phyloP scores from a whole-genome alignment of 108 stramenopile genomes.

The Skeletonema costatum region DNA sequence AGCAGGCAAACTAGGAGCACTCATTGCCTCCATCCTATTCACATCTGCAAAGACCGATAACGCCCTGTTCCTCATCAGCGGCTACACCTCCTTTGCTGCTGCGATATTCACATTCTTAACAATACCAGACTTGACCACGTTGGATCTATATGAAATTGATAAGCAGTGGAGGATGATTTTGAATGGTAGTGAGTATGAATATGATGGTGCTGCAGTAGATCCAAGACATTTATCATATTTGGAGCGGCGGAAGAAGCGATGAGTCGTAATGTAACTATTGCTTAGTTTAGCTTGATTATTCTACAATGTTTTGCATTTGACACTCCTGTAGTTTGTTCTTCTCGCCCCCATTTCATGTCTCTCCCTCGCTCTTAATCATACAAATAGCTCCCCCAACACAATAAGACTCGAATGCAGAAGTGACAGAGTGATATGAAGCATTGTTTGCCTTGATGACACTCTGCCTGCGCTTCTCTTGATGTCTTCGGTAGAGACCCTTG shows the following conservation, averaged over 20 bases:
- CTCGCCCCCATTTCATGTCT: background rate
- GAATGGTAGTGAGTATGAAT: conserved; percentile 38
- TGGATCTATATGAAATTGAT: conserved; percentile 70
- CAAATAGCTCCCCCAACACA: background rate
- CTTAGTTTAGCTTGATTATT: background rate
- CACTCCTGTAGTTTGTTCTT: too few relatives aligned
- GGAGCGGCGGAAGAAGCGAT: conserved; percentile 40
- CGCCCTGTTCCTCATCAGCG: conserved; percentile 61
- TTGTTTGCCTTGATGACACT: background rate
- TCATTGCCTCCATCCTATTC: conserved; percentile 71
- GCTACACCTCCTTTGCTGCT: conserved; percentile 61
- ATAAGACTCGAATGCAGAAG: background rate
- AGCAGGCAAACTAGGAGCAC: conserved; percentile 73
- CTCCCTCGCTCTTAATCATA: background rate
- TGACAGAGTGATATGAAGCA: background rate
- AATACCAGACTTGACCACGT: conserved; percentile 65
- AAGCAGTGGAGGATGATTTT: conserved; percentile 60
- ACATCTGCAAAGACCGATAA: conserved; percentile 39
- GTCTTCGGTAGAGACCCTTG: background rate
- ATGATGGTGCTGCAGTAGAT: conserved; percentile 61
- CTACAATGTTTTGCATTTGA: too few relatives aligned
- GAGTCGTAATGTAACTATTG: background rate
- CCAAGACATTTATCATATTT: conserved; percentile 59
- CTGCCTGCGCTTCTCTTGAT: background rate
- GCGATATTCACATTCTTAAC: conserved; percentile 56